Conservation (phyloP, 2,329 filamentous ascomycete species). For the Alternaria arborescens region DNA sequence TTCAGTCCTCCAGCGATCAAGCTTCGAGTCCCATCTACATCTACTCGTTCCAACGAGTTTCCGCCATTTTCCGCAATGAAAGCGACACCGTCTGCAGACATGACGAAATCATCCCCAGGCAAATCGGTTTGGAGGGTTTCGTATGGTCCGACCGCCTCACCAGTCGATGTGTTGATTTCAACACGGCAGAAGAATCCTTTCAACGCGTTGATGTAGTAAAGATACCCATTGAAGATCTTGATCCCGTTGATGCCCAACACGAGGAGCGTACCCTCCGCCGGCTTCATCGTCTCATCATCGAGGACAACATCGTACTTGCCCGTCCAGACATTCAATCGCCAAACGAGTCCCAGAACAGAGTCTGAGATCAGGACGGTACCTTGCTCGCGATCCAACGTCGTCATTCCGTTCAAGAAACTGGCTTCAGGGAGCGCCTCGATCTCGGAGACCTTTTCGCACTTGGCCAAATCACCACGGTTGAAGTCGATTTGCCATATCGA, state of each 20-base stretch:
- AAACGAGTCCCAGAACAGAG: background rate
- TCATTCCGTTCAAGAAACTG: background rate
- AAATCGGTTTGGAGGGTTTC: background rate
- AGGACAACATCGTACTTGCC: background rate
- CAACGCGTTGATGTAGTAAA: background rate
- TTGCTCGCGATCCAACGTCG: background rate
- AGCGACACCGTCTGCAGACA: background rate
- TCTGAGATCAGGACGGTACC: background rate
- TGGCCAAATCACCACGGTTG: background rate
- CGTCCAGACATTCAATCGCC: background rate
- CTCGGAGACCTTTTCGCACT: background rate
- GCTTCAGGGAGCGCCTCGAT: background rate
- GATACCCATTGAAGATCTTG: background rate
- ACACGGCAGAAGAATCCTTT: background rate
- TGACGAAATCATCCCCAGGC: background rate
- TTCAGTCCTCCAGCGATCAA: background rate
- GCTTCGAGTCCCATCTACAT: conserved; percentile 43
- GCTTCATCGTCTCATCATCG: background rate
- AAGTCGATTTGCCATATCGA: background rate
- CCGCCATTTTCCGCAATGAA: background rate
- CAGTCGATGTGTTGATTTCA: background rate
- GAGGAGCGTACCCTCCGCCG: background rate
- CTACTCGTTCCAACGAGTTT: background rate
- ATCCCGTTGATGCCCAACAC: background rate
- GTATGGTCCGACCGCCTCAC: background rate